phyloP scores from a whole-genome alignment of 306 rosid species.

The Quercus glauca region DNA sequence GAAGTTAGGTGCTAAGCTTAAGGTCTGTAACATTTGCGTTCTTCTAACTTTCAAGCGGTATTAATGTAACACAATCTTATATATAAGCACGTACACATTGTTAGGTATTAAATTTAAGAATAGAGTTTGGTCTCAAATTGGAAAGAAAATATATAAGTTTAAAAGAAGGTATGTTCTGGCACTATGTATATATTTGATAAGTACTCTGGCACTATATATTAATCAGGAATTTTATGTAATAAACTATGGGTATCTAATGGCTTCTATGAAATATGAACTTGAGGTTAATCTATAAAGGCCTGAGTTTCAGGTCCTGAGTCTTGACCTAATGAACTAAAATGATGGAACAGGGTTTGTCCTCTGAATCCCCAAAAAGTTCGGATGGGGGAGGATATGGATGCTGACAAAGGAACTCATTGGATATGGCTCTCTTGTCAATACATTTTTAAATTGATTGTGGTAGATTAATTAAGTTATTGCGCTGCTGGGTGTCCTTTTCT shows the following conservation, averaged over 20 bases:
- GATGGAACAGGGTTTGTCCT: not conserved
- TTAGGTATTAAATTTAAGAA: not conserved
- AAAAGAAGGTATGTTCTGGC: not conserved
- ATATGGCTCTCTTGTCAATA: not conserved
- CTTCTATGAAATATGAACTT: not conserved
- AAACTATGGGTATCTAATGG: not conserved
- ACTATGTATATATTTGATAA: not conserved
- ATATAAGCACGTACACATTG: not conserved
- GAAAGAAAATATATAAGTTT: constrained; percentile 2
- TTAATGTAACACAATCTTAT: constrained; percentile 1
- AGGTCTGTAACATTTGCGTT: constrained; percentile 46
- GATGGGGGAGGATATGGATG: not conserved
- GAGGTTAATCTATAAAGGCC: not conserved
- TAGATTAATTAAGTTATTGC: not conserved
- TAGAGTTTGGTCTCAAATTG: not conserved
- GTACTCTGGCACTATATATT: not conserved
- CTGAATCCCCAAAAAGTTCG: not conserved
- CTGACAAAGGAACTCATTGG: not conserved
- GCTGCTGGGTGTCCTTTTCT: not conserved
- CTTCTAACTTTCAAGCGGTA: not conserved
- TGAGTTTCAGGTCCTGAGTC: not conserved
- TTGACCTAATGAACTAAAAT: not conserved
- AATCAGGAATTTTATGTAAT: not conserved
- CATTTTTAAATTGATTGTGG: not conserved
- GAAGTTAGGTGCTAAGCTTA: constrained; percentile 91